Base-by-base conservation (phyloP, 192 early-diverging fungal genomes). In the Linnemannia zychae region DNA sequence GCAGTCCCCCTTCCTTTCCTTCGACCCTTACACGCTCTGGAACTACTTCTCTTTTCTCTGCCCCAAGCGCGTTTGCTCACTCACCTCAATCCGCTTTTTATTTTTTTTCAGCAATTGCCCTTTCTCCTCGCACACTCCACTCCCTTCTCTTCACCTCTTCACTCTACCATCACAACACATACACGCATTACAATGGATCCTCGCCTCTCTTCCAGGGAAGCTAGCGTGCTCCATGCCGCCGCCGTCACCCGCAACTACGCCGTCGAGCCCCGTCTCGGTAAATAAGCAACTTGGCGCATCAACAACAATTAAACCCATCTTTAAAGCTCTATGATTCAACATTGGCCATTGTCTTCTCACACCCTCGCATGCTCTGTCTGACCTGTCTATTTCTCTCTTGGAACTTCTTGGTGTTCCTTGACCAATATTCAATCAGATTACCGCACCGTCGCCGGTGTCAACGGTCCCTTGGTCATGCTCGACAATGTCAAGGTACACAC, bases 381-480 rank as follows among this genome's bases (percentile, higher is more conserved):
- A 44, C 28, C 46, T 72, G 24, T 50, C 38, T 20, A 34, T 68
- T n/a, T 7, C 67, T 68, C 36, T 20, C 67, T 9, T 40, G 34
- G 36, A 7, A 40, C 37, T 13, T 5, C 6, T 7, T 48, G n/a
- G n/a, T 17, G 57, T 36, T 57, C 71, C 53, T 11, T 67, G 63
- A 47, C 49, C 50, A 40, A 49, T 37, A 22, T 33, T 67, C 60
- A 40, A 28, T 57, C 81, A 98, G 98, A 99, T 88, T 99, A 99
- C 89, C 91, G 97, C 63, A 99, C 98, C 34, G 97, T 99, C 48
- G 90, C 97, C 18, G 97, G 98, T 86, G 97, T 99, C 37, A 99
- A 99, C 89, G 98, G 98, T 40, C 98, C 98, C 52, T 90, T 99
- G 71, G 98, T 99, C 46, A 98, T 99, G 90, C 92, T 99, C 73